Base-by-base conservation (phyloP, 2,329 filamentous ascomycete species). In the Colletotrichum kahawae region DNA sequence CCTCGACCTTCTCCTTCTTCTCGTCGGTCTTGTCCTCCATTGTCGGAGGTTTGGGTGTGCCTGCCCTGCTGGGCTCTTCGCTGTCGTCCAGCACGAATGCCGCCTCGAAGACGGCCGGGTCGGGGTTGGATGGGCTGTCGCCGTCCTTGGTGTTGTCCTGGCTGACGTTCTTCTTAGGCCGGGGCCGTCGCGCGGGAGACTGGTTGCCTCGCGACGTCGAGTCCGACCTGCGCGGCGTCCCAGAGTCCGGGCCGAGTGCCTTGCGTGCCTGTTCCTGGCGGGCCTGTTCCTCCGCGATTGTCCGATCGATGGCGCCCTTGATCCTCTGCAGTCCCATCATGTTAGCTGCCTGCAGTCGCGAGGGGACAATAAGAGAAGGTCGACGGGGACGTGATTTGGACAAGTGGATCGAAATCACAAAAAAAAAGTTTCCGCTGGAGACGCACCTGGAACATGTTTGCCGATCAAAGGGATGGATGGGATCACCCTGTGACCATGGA, bases 241-340 rank as follows among this genome's bases (percentile, higher is more conserved):
- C 66, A 60, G 69, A 59, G 69, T 62, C 70, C 51, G 14, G 74
- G 64, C 60, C 73, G 64, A 67, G 67, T 38, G 51, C 63, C 33
- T 65, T 76, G 14, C 72, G 69, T 59, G 69, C 72, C 31, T 87
- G 84, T 81, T 91, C 91, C 82, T 95, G 94, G 74, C 95, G 93
- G 73, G 95, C 94, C 85, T 98, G 95, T 86, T 98, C 96, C 86
- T 98, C 95, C 80, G 95, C 94, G 81, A 98, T 97, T 80, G 93
- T 93, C 80, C 93, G 92, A 83, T 98, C 95, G 83, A 98, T 95
- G 75, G 94, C 94, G 80, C 93, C 94, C 86, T 95, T 94, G 79
- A 98, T 88, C 88, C 94, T 92, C 94, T 97, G 71, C 33, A 68
- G 21, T 51, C 56, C 62, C 60, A 27, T 67, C 60, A 51, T 62